phyloP scores from a whole-genome alignment of 2,329 filamentous ascomycete species.

The Monilinia vaccinii-corymbosi region DNA sequence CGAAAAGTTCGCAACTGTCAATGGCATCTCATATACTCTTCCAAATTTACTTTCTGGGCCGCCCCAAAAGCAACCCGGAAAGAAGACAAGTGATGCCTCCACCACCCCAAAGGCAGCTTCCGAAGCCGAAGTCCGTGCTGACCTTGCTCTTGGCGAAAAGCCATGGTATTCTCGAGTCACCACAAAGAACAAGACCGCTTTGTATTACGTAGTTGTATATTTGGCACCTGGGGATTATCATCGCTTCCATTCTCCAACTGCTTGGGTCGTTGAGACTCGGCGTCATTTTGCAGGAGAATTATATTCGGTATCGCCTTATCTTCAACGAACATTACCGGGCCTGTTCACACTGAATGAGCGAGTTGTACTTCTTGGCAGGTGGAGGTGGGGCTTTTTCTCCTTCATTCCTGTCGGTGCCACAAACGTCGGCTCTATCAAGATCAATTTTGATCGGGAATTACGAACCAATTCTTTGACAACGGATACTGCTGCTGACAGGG shows the following conservation, averaged over 20 bases:
- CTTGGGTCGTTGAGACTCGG: slow-evolving; percentile 89
- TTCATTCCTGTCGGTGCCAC: slow-evolving; percentile 94
- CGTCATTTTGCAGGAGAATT: slow-evolving; percentile 98
- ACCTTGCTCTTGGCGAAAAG: slow-evolving; percentile 63
- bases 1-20: slow-evolving; percentile 88
- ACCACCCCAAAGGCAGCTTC: slow-evolving; percentile 57
- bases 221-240: slow-evolving; percentile 97
- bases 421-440: slow-evolving; percentile 91
- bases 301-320: slow-evolving; percentile 88
- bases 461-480: slow-evolving; percentile 87
- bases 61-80: slow-evolving; percentile 31
- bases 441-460: slow-evolving; percentile 94
- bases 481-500: slow-evolving; percentile 82
- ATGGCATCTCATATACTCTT: slow-evolving; percentile 91
- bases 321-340: slow-evolving; percentile 84
- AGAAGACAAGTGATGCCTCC: slow-evolving; percentile 61
- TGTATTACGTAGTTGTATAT: slow-evolving; percentile 95
- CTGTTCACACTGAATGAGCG: slow-evolving; percentile 96
- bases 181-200: slow-evolving; percentile 53
- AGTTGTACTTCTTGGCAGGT: slow-evolving; percentile 84
- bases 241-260: slow-evolving; percentile 89
- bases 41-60: slow-evolving; percentile 78
- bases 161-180: slow-evolving; percentile 64
- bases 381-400: slow-evolving; percentile 96
- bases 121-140: slow-evolving; percentile 73